Percentiles rank a stretch among this genome's conserved stretches.
These are phyloP conservation scores for Aspergillus bombycis DNA, from an alignment of 2,329 filamentous ascomycete genomes.

Conservation along the genomic window DNA sequence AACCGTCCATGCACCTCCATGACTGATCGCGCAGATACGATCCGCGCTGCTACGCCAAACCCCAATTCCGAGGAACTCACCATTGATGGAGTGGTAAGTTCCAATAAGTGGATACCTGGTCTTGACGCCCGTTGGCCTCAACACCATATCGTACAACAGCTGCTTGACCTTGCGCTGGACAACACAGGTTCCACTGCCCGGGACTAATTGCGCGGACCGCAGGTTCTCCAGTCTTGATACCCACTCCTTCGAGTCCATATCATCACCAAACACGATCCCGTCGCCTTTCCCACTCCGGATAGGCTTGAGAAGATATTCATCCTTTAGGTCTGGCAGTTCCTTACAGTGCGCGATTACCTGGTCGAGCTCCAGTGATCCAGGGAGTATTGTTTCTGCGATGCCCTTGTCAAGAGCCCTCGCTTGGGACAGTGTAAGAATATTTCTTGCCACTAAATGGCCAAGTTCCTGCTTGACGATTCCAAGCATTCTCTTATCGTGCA, in stretches of 20 bases:
- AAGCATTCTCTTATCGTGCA: conserved; percentile 40
- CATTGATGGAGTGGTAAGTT: conserved; percentile 30
- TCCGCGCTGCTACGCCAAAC: conserved; percentile 28
- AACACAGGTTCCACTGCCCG: not conserved
- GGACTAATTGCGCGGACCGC: not conserved
- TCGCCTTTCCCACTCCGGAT: conserved; percentile 10
- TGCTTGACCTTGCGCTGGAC: conserved; percentile 7
- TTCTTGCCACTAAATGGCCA: conserved; percentile 18
- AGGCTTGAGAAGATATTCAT: conserved; percentile 31
- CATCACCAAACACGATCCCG: conserved; percentile 7
- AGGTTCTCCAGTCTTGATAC: not conserved
- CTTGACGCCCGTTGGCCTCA: not conserved
- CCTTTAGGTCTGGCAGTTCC: conserved; percentile 13
- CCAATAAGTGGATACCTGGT: conserved; percentile 24
- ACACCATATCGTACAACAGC: not conserved
- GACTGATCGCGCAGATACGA: conserved; percentile 20
- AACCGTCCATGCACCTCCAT: conserved; percentile 20
- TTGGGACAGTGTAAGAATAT: conserved; percentile 22
- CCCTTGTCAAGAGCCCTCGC: conserved; percentile 21
- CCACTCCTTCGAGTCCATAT: conserved; percentile 8
- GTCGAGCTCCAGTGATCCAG: conserved; percentile 27
- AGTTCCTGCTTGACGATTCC: conserved; percentile 35
- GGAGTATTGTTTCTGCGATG: conserved; percentile 27
- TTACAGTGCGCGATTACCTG: conserved; percentile 15
- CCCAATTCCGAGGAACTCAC: conserved; percentile 29